Evolutionary conservation across 345 rosid genomes (phyloP), one percentile per base, ranked within the genome.

Genomic region (Erysimum cheiranthoides): DNA sequence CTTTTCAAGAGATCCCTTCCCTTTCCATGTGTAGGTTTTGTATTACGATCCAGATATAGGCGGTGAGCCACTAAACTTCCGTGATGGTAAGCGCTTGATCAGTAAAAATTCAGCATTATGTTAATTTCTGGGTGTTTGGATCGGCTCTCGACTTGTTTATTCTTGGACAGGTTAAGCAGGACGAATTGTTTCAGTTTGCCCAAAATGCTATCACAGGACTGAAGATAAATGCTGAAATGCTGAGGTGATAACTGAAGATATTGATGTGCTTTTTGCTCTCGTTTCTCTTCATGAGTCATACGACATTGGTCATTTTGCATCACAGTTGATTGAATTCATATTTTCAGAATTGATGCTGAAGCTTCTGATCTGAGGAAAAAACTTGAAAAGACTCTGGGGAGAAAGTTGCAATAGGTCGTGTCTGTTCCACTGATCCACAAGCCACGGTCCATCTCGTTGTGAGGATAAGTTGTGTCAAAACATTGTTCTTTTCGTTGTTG

Each of bases 111-210:
- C 21, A 61, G 49, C 45, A 45, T 46, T 50, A 30, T 40, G 40
- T 34, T 64, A 10, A 18, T 31, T 39, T 28, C 21, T 51, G 42
- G 73, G 61, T 11, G 62, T 63, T 73, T 56, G 71, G 62, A 75
- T 77, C 31, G 25, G 60, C 31, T 34, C 79, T 64, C 76, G 59
- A 64, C 18, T 30, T 70, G 8, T 45, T 52, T 8, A 25, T 13
- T 40, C 35, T 52, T 81, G 60, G 77, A 10, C 66, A 95, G 99
- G 99, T 89, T 77, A 94, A 94, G 86, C 87, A 90, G 43, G 98
- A 94, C 81, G 98, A 94, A 79, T 78, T 94, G 78, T 97, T 94
- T 81, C 98, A 92, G 66, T 94, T 94, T 84, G 96, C 91, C 17
- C 97, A 86, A 85, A 67, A 82, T 65, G 95, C 98, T 58, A 82